phyloP scores from a whole-genome alignment of 2,329 filamentous ascomycete genomes.

The Nigrospora osmanthi region DNA sequence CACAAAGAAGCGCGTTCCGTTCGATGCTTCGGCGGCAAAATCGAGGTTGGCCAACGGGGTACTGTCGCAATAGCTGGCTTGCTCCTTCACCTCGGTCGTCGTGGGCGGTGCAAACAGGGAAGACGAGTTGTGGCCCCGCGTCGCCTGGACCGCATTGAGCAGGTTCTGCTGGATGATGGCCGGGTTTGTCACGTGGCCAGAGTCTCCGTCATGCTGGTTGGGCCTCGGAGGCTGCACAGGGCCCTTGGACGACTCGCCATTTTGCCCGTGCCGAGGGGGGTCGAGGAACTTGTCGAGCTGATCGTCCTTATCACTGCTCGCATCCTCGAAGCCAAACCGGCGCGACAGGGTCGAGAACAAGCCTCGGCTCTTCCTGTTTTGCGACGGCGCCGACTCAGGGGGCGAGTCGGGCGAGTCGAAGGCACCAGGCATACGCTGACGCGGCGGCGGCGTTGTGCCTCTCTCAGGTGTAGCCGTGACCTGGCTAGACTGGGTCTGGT shows the following conservation, averaged over 20 bases:
- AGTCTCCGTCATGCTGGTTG: conserved; percentile 25
- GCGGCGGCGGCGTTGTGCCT: conserved; percentile 30
- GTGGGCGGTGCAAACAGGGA: conserved; percentile 65
- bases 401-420: conserved; percentile 36
- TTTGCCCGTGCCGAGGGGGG: conserved; percentile 10
- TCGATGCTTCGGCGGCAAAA: conserved; percentile 61
- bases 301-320: conserved; percentile 32
- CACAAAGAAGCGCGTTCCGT: conserved; percentile 68
- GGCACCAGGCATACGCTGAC: conserved; percentile 59
- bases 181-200: conserved; percentile 51
- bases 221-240: conserved; percentile 7
- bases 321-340: conserved; percentile 58
- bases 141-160: conserved; percentile 69
- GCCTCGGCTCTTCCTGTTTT: conserved; percentile 39
- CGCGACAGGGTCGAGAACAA: conserved; percentile 63
- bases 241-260: conserved; percentile 8
- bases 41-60: conserved; percentile 65
- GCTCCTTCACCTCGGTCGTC: conserved; percentile 69
- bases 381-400: conserved; percentile 14
- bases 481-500: conserved; percentile 25
- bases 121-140: conserved; percentile 67
- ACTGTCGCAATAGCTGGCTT: conserved; percentile 79
- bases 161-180: conserved; percentile 62
- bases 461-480: conserved; percentile 28
- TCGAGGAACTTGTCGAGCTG: conserved; percentile 38